Base-by-base conservation (phyloP, 1,284 basidiomycete species). In the Ceratobasidium sp. region DNA sequence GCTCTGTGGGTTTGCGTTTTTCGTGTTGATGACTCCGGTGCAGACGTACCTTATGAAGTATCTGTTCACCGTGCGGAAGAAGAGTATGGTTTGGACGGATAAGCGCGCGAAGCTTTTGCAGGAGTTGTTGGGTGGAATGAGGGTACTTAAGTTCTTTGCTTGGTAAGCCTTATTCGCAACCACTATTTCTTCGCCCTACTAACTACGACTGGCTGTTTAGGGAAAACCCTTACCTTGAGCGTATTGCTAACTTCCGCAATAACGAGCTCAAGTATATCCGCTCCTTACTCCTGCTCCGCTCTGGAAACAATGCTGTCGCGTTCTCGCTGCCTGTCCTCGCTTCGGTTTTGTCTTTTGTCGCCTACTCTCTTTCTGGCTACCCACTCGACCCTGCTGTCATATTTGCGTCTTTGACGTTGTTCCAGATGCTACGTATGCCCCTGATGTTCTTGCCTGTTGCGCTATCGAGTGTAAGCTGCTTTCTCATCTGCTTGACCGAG, bases 101-200 rank as follows among this genome's bases (percentile, higher is more conserved):
- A 93, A 93, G 81, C 89, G 96, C 17, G 92, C 93, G 5, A 94
- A 94, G 81, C 85, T 96, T 1, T 87, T 96, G 6, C 94, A 95
- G 83, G 95, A 86, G 86, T 64, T 85, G 86, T 83, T 88, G 6
- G 80, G 84, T 28, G 82, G 76, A 5, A 96, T 97, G 90, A 92
- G 94, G 81, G 89, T 97, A 76, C 94, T 97, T 88, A 98, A 97
- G 84, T 93, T 93, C 84, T 95, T 96, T 82, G 90, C 92, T n/a
- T 94, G 92, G 92, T 92, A 93, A 80, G 79, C 81, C 2, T 93
- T 95, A 0, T 96, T 95, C 84, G 87, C 44, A 28, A 13, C 54
- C 23, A 38, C 33, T 42, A 48, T 23, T 46, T 44, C 67, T 33
- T 59, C 1, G 15, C 12, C 9, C 40, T 68, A 15, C 23, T 65